phyloP scores from a whole-genome alignment of 2,329 filamentous ascomycete genomes.

The Exophiala mesophila region DNA sequence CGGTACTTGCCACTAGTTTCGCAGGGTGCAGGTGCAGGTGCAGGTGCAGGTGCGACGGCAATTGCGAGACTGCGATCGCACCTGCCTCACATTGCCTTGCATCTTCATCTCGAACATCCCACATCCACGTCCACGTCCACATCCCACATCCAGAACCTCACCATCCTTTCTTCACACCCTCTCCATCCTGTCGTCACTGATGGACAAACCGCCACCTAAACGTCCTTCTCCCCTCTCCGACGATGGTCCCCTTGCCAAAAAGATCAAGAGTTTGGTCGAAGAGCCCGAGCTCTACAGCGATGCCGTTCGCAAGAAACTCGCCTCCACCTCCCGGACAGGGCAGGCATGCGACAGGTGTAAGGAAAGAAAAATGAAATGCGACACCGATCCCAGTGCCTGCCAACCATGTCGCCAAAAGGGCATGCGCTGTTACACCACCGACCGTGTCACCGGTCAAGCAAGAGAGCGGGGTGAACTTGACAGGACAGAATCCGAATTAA shows the following conservation, averaged over 20 bases:
- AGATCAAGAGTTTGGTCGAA: conserved; percentile 20
- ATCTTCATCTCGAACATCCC: too few relatives aligned
- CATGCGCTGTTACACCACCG: conserved; percentile 76
- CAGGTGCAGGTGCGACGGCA: too few relatives aligned
- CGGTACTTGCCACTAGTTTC: conserved; percentile 16
- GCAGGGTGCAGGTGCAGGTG: too few relatives aligned
- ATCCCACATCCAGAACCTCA: background rate
- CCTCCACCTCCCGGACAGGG: conserved; percentile 59
- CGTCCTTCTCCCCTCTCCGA: conserved; percentile 13
- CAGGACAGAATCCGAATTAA: conserved; percentile 67
- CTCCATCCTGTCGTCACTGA: conserved; percentile 3
- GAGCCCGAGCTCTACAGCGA: conserved; percentile 38
- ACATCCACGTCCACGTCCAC: too few relatives aligned
- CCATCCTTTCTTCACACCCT: background rate
- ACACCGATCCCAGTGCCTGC: conserved; percentile 73
- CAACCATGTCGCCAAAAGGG: conserved; percentile 73
- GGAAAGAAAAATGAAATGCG: conserved; percentile 84
- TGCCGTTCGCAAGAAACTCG: conserved; percentile 48
- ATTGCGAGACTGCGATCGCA: too few relatives aligned
- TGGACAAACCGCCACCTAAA: conserved; percentile 19
- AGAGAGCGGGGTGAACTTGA: conserved; percentile 74
- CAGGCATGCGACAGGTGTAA: conserved; percentile 88
- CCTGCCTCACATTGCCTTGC: too few relatives aligned
- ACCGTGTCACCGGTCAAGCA: conserved; percentile 77
- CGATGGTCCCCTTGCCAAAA: conserved; percentile 24